These are phyloP conservation scores for Chionographis japonica DNA, from an alignment of 106 monocot genomes.

Conservation along the genomic window DNA sequence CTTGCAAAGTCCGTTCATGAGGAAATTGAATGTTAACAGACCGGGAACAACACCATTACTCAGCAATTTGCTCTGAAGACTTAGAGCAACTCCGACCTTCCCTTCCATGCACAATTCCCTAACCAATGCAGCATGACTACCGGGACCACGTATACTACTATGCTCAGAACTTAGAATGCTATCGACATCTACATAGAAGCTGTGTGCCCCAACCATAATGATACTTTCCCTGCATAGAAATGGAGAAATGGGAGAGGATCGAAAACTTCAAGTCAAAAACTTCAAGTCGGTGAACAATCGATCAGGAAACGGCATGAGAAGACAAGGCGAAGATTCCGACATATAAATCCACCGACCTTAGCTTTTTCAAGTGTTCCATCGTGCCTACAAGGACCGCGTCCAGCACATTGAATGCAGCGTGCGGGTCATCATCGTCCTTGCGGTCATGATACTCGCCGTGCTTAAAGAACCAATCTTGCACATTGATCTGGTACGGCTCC, in stretches of 20 bases:
- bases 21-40: conserved; percentile 44
- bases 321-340: not conserved
- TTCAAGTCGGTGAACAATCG: no score
- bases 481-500: conserved; percentile 15
- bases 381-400: conserved; percentile 46
- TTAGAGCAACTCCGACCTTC: conserved; percentile 46
- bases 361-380: conserved; percentile 54
- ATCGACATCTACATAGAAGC: conserved; percentile 22
- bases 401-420: conserved; percentile 50
- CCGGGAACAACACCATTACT: conserved; percentile 22
- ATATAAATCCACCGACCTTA: conserved; percentile 31
- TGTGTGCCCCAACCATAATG: conserved; percentile 22
- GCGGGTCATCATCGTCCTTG: conserved; percentile 20
- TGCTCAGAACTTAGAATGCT: conserved; percentile 14
- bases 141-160: conserved; percentile 11
- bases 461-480: conserved; percentile 19
- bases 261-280: no score
- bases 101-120: conserved; percentile 40
- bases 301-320: not conserved
- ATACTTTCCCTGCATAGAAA: conserved; percentile 53
- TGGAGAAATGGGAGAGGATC: conserved; percentile 4
- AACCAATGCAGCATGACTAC: conserved; percentile 27
- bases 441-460: conserved; percentile 1
- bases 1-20: conserved; percentile 67
- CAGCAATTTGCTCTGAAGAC: conserved; percentile 27